Evolutionary conservation across 345 rosid species (phyloP), one percentile per base, ranked within the genome.

Genomic region (Salix viminalis): DNA sequence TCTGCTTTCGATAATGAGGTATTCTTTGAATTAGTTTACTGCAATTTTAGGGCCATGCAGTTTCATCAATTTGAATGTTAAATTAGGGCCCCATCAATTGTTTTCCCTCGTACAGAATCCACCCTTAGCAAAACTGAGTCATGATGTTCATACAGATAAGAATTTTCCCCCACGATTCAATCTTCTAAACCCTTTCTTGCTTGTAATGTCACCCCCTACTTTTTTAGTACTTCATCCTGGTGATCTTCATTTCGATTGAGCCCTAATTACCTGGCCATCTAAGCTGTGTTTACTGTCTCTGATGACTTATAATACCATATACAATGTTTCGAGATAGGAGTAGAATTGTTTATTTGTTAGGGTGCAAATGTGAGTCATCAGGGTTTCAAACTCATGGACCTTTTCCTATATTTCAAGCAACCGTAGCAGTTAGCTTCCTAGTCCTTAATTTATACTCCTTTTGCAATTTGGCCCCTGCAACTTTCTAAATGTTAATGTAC

Each of bases 1-100:
- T 95, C 99, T 77, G 97, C 99, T 65, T 94, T 95, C 65, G 99
- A 95, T 86, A 95, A 95, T 78, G 97, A 93, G 99, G 99, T 95
- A 87, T 34, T 69, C 70, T 39, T 69, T 67, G 64, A 32, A 39
- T 46, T 67, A 62, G 50, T 69, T 77, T 41, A 46, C 56, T 56
- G 39, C 69, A 62, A 74, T 28, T 75, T 32, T 56, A 11, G n/a
- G 39, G n/a, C 46, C 74, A 4, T 69, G 66, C 67, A 23, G 46
- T 60, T 24, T 34, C 50, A 60, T 26, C 34, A 37, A 60, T 24
- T 28, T 12, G 30, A n/a, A 24, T 73, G 15, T 10, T 21, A 11
- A 36, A 34, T 10, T 39, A 4, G 65, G 54, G 23, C 76, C 24
- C 7, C 14, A 41, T 61, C 12, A 39, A 52, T 70, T 62, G 18